Conservation (phyloP, 495 filamentous ascomycete genomes). For the Peziza echinospora region DNA sequence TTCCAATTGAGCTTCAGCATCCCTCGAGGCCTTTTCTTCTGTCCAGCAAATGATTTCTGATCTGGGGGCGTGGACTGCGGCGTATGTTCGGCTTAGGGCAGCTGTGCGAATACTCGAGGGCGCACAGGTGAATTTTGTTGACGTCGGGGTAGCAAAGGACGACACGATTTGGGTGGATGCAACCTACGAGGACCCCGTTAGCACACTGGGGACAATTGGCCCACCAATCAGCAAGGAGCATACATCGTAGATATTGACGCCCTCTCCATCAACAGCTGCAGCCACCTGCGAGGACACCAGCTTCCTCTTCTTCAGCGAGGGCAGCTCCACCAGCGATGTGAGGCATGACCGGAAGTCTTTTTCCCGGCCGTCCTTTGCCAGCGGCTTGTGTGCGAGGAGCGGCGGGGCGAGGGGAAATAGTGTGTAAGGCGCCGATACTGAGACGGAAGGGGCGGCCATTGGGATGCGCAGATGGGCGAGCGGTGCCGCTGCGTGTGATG, state of each 20-base stretch:
- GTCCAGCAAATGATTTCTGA: constrained; percentile 17
- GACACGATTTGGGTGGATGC: constrained; percentile 14
- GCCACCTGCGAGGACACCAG: constrained; percentile 49
- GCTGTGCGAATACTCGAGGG: constrained; percentile 3
- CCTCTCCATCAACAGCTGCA: constrained; percentile 74
- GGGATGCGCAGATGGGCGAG: no score
- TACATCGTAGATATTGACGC: constrained; percentile 85
- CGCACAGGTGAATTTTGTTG: constrained; percentile 17
- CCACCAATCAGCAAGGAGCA: constrained; percentile 5
- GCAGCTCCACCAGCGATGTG: constrained; percentile 24
- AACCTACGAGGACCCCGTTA: constrained; percentile 5
- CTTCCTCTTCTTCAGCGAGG: constrained; percentile 49
- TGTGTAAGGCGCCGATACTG: constrained; percentile 17
- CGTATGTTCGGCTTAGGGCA: constrained; percentile 12
- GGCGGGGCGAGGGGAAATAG: constrained; percentile 16
- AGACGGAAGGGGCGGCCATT: constrained; percentile 6
- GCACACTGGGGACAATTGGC: constrained; percentile 1
- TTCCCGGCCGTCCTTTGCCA: constrained; percentile 1
- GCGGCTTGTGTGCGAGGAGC: constrained; percentile 14
- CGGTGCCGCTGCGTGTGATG: no score
- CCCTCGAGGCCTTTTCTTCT: constrained; percentile 10
- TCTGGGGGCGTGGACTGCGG: constrained; percentile 14
- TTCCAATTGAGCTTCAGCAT: constrained; percentile 2
- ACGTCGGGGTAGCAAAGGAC: constrained; percentile 15
- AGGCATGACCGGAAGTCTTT: constrained; percentile 11